These are phyloP conservation scores for Agaricus sinodeliciosus DNA, from an alignment of 768 basidiomycete genomes.

Conservation along the genomic window DNA sequence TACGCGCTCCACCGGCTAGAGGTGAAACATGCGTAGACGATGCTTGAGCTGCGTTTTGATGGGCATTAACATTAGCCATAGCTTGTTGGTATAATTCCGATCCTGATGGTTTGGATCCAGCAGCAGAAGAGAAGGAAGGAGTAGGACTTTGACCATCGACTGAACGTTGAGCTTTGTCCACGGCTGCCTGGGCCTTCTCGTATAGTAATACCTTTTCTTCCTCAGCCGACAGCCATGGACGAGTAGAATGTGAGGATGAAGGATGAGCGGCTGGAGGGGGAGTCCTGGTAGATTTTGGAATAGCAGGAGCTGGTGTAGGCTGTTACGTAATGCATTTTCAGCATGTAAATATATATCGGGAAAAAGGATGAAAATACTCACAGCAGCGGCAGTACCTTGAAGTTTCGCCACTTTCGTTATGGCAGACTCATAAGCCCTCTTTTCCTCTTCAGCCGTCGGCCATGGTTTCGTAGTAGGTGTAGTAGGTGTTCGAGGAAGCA, in stretches of 20 bases:
- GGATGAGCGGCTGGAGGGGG: conserved; percentile 11
- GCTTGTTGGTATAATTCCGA: conserved; percentile 13
- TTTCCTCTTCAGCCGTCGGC: conserved; percentile 59
- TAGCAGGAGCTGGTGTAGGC: conserved; percentile 20
- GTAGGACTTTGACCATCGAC: conserved; percentile 11
- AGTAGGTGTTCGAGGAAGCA: conserved; percentile 6
- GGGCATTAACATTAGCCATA: conserved; percentile 11
- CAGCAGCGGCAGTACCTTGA: conserved; percentile 38
- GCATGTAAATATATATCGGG: neutral
- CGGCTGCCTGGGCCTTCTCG: conserved; percentile 62
- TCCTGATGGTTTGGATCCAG: conserved; percentile 6
- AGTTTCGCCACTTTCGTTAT: conserved; percentile 50
- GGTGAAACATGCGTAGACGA: conserved; percentile 14
- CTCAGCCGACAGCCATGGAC: conserved; percentile 62
- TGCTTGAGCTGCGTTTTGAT: conserved; percentile 14
- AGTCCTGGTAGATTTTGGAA: conserved; percentile 8
- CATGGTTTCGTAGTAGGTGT: conserved; percentile 26
- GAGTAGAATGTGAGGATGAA: conserved; percentile 14
- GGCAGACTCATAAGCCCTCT: conserved; percentile 60
- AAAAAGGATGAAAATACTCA: conserved; percentile 13
- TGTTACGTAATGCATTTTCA: neutral
- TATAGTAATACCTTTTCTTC: conserved; percentile 72
- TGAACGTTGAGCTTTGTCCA: conserved; percentile 45
- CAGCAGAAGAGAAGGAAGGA: neutral
- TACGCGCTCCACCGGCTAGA: conserved; percentile 13